Percentiles rank a stretch among this genome's conserved stretches.
Evolutionary conservation across 768 basidiomycete genomes (phyloP).

Genomic region (Pleurotus tuber-regium): DNA sequence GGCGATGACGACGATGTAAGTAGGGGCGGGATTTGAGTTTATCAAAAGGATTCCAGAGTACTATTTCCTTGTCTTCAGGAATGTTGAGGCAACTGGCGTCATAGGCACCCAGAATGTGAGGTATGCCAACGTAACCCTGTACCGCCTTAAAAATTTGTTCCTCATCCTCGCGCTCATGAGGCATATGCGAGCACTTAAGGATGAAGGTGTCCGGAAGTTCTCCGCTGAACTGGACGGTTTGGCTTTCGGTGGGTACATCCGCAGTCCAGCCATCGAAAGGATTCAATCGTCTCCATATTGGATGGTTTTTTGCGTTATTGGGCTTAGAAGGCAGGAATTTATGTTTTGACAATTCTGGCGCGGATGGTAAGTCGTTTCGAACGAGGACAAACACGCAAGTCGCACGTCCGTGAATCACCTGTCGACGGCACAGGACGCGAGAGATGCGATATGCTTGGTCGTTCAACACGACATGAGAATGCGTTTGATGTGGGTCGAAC

Average conservation of each 20-base stretch:
- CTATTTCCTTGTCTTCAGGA: not conserved
- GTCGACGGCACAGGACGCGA: slow-evolving; percentile 4
- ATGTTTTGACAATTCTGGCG: not conserved
- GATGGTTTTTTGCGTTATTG: not conserved
- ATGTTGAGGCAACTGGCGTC: not conserved
- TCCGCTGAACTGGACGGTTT: not conserved
- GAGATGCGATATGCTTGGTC: not conserved
- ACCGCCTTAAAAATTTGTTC: not conserved
- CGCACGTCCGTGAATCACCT: not conserved
- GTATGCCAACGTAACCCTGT: not conserved
- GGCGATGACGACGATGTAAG: slow-evolving; percentile 1
- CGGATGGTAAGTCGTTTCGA: not conserved
- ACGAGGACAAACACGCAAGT: slow-evolving; percentile 8
- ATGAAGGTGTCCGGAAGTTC: not conserved
- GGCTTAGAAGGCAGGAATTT: not conserved
- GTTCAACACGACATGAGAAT: slow-evolving; percentile 3
- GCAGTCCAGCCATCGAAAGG: not conserved
- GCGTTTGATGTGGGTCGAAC: not conserved
- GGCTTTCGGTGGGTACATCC: not conserved
- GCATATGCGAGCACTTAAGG: not conserved
- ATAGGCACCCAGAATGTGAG: not conserved
- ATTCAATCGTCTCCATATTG: not conserved
- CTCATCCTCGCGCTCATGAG: not conserved
- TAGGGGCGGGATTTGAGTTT: not conserved
- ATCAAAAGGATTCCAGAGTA: not conserved